Conservation (phyloP, 306 rosid genomes). For the Vicia sativa region DNA sequence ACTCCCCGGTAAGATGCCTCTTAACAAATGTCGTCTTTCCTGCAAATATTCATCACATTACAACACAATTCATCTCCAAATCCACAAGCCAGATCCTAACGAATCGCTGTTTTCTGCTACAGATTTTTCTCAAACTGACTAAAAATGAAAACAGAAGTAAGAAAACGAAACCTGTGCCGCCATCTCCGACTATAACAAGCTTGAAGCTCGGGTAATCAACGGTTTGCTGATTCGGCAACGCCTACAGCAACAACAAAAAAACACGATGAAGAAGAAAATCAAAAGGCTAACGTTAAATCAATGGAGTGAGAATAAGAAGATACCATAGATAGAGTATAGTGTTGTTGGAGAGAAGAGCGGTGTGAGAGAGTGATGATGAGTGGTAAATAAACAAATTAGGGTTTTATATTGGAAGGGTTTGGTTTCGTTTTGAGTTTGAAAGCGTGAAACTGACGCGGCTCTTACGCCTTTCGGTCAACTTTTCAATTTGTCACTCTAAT, state of each 20-base stretch:
- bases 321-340: not conserved
- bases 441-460: slow-evolving; percentile 16
- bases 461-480: not conserved
- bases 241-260: slow-evolving; percentile 34
- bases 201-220: slow-evolving; percentile 83
- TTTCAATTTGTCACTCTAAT: not conserved
- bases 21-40: slow-evolving; percentile 83
- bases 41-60: slow-evolving; percentile 35
- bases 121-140: no score
- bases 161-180: slow-evolving; percentile 64
- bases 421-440: not conserved
- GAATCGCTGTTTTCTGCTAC: not conserved
- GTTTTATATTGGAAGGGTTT: not conserved
- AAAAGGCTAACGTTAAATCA: not conserved
- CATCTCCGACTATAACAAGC: slow-evolving; percentile 87
- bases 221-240: slow-evolving; percentile 78
- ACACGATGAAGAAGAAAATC: not conserved
- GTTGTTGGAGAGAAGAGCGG: not conserved
- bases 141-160: not conserved
- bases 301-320: not conserved
- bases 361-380: not conserved
- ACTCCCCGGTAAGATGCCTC: slow-evolving; percentile 81
- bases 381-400: not conserved
- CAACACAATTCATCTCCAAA: not conserved
- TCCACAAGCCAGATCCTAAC: not conserved